Evolutionary conservation across 768 basidiomycete genomes (phyloP).

Genomic region (Tulasnella sp.): DNA sequence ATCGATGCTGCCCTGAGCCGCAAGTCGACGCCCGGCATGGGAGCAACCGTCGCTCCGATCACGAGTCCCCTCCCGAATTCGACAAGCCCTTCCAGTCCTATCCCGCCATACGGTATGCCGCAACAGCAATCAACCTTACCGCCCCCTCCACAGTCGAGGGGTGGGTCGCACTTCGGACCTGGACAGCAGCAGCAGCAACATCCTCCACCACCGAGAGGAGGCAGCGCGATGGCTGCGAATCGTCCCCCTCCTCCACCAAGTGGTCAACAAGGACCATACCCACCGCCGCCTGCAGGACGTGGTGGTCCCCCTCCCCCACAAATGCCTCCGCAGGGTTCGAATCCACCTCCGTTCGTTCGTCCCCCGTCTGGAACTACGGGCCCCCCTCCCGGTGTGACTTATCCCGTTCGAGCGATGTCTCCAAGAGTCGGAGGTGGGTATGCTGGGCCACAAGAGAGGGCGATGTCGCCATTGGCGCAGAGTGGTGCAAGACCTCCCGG

Average conservation of each 20-base stretch:
- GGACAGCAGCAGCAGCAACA: constrained; percentile 20
- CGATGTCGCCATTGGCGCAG: constrained; percentile 12
- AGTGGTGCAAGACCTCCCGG: constrained; percentile 41
- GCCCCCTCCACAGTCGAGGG: constrained; percentile 25
- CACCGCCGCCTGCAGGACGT: constrained; percentile 33
- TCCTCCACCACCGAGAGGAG: constrained; percentile 21
- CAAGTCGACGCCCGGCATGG: constrained; percentile 26
- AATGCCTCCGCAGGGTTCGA: constrained; percentile 20
- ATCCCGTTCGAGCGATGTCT: constrained; percentile 11
- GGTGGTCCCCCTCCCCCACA: constrained; percentile 25
- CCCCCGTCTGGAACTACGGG: constrained; percentile 4
- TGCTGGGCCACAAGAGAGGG: background rate
- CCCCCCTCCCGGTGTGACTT: background rate
- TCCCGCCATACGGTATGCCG: constrained; percentile 37
- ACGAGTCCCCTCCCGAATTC: constrained; percentile 81
- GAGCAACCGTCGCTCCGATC: constrained; percentile 50
- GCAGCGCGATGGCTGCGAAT: constrained; percentile 16
- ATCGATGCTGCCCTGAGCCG: constrained; percentile 23
- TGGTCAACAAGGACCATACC: constrained; percentile 22
- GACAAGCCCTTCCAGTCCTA: constrained; percentile 29
- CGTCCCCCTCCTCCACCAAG: constrained; percentile 34
- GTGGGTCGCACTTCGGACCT: constrained; percentile 35
- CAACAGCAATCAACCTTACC: constrained; percentile 28
- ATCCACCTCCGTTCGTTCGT: constrained; percentile 9
- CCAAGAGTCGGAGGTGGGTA: constrained; percentile 5